Conservation (phyloP, 805 yeast species). For the Saccharomyces paradoxus region DNA sequence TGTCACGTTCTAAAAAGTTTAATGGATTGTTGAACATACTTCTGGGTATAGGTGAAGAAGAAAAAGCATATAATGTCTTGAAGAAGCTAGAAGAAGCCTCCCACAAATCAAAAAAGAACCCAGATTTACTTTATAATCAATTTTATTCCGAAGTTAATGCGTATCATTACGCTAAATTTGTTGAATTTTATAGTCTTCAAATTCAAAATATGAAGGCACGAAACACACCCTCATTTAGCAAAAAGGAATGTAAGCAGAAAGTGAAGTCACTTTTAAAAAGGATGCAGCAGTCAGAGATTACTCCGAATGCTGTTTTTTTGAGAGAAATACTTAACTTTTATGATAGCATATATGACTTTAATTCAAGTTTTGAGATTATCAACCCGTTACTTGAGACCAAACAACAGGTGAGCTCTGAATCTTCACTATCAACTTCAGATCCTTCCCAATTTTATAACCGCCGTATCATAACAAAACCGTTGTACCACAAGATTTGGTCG, state of each 20-base stretch:
- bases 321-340: slow-evolving; percentile 33
- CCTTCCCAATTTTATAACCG: slow-evolving; percentile 1
- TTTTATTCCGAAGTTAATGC: slow-evolving; percentile 34
- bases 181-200: slow-evolving; percentile 28
- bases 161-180: slow-evolving; percentile 35
- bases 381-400: slow-evolving; percentile 22
- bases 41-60: slow-evolving; percentile 16
- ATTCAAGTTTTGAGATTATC: slow-evolving; percentile 29
- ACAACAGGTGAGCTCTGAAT: slow-evolving; percentile 9
- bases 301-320: slow-evolving; percentile 32
- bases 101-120: slow-evolving; percentile 2
- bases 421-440: slow-evolving; percentile 1
- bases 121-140: slow-evolving; percentile 4
- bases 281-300: slow-evolving; percentile 28
- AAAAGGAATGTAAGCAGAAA: slow-evolving; percentile 7
- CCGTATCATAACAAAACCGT: slow-evolving; percentile 12
- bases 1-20: slow-evolving; percentile 17
- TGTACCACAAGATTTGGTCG: slow-evolving; percentile 31
- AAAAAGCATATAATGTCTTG: slow-evolving; percentile 30
- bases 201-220: neutral
- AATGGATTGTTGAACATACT: slow-evolving; percentile 23
- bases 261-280: slow-evolving; percentile 26
- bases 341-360: slow-evolving; percentile 22
- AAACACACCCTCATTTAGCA: slow-evolving; percentile 1
- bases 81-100: slow-evolving; percentile 27